These are phyloP conservation scores for Penicillium sp. DNA, from an alignment of 2,329 filamentous ascomycete genomes.

Conservation along the genomic window DNA sequence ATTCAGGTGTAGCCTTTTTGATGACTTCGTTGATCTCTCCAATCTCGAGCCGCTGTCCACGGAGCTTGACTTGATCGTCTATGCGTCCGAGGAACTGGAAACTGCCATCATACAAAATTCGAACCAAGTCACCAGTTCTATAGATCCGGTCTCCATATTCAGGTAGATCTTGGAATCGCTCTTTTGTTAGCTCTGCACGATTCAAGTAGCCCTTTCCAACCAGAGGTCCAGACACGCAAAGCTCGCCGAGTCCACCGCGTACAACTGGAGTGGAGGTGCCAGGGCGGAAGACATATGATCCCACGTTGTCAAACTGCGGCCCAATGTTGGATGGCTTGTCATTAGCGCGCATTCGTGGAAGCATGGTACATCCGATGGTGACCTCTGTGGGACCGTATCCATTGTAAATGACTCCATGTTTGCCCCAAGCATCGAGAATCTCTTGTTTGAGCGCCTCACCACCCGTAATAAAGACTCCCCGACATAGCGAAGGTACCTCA, in stretches of 20 bases:
- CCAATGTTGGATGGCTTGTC: slow-evolving; percentile 87
- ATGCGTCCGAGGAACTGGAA: slow-evolving; percentile 84
- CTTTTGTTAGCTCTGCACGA: slow-evolving; percentile 66
- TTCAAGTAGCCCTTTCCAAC: slow-evolving; percentile 89
- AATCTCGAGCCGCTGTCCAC: slow-evolving; percentile 82
- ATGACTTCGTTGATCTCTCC: slow-evolving; percentile 87
- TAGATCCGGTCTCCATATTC: slow-evolving; percentile 63
- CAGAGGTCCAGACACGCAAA: slow-evolving; percentile 79
- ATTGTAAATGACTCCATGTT: slow-evolving; percentile 77
- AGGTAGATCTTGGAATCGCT: slow-evolving; percentile 66
- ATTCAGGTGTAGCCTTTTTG: slow-evolving; percentile 51
- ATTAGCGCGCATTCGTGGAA: slow-evolving; percentile 68
- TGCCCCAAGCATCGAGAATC: slow-evolving; percentile 80
- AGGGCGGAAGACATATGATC: slow-evolving; percentile 69
- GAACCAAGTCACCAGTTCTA: slow-evolving; percentile 81
- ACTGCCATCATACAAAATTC: slow-evolving; percentile 70
- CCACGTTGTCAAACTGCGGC: slow-evolving; percentile 78
- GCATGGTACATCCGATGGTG: slow-evolving; percentile 89
- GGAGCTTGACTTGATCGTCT: slow-evolving; percentile 87
- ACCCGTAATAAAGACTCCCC: slow-evolving; percentile 87
- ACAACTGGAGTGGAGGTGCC: slow-evolving; percentile 66
- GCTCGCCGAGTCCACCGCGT: slow-evolving; percentile 74
- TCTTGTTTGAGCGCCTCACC: slow-evolving; percentile 85
- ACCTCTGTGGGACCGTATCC: slow-evolving; percentile 89
- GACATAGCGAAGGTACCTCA: slow-evolving; percentile 72